Conservation (phyloP, 805 yeast species). For the Scheffersomyces ergatensis region DNA sequence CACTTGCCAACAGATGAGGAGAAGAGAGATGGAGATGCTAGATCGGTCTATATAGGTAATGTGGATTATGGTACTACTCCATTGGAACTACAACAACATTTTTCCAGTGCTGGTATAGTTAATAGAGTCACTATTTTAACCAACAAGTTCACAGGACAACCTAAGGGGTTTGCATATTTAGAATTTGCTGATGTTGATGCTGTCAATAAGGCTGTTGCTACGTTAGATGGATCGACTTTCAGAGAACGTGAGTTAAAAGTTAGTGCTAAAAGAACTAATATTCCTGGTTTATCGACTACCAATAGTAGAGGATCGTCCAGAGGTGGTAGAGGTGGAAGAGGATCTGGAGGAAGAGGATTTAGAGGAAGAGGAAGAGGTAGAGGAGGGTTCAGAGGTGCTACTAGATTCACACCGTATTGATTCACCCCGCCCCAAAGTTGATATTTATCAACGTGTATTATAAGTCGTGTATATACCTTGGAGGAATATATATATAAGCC, state of each 20-base stretch:
- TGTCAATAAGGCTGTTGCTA: slow-evolving; percentile 60
- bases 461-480: neutral
- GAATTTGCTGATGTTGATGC: slow-evolving; percentile 72
- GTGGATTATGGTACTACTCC: slow-evolving; percentile 81
- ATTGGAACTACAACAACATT: slow-evolving; percentile 73
- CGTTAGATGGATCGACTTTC: slow-evolving; percentile 62
- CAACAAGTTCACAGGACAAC: slow-evolving; percentile 74
- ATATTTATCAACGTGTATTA: neutral
- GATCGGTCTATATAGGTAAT: slow-evolving; percentile 79
- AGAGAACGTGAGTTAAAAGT: slow-evolving; percentile 74
- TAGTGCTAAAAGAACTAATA: slow-evolving; percentile 72
- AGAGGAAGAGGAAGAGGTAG: slow-evolving; percentile 18
- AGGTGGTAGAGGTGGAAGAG: slow-evolving; percentile 22
- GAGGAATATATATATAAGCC: neutral
- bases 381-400: slow-evolving; percentile 15
- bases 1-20: slow-evolving; percentile 24
- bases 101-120: slow-evolving; percentile 67
- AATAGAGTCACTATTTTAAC: slow-evolving; percentile 76
- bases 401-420: slow-evolving; percentile 19
- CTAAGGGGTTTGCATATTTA: slow-evolving; percentile 84
- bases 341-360: slow-evolving; percentile 38
- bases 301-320: slow-evolving; percentile 24
- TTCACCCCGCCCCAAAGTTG: neutral
- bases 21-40: slow-evolving; percentile 68
- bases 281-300: slow-evolving; percentile 57